Evolutionary conservation across 768 basidiomycete genomes (phyloP).

Genomic region (Phaeolepiota aurea): DNA sequence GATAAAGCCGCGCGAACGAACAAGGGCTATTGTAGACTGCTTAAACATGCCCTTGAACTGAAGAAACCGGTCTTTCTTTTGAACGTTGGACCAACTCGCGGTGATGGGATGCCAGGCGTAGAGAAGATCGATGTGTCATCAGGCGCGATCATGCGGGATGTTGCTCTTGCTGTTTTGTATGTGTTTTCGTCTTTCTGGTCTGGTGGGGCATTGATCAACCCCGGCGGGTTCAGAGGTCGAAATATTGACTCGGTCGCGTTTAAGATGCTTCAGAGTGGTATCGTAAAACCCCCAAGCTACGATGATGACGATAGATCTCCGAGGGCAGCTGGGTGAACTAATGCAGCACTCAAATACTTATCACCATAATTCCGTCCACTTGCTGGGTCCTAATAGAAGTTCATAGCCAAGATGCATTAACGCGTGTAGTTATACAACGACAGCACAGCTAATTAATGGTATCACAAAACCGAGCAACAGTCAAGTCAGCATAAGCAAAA

Average conservation of each 20-base stretch:
- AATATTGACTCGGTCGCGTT: slow-evolving; percentile 34
- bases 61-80: slow-evolving; percentile 75
- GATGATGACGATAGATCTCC: slow-evolving; percentile 20
- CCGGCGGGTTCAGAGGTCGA: slow-evolving; percentile 39
- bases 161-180: slow-evolving; percentile 53
- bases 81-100: slow-evolving; percentile 85
- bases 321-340: slow-evolving; percentile 14
- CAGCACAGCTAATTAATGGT: no score
- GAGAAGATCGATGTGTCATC: slow-evolving; percentile 76
- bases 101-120: slow-evolving; percentile 58
- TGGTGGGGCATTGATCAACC: no score
- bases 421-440: no score
- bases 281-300: slow-evolving; percentile 40
- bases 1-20: no score
- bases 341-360: no score
- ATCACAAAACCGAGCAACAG: no score
- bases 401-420: no score
- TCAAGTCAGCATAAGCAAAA: no score
- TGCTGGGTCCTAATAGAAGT: no score
- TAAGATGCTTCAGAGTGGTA: slow-evolving; percentile 50
- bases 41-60: slow-evolving; percentile 70
- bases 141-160: slow-evolving; percentile 65
- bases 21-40: slow-evolving; percentile 38
- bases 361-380: no score
- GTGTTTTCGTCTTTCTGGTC: slow-evolving; percentile 19